A percentile compares a stretch with the other conserved stretches of the same genome.
These are phyloP conservation scores for Vitis hybrid DNA, from an alignment of 177 flowering plant species.

Conservation along the genomic window DNA sequence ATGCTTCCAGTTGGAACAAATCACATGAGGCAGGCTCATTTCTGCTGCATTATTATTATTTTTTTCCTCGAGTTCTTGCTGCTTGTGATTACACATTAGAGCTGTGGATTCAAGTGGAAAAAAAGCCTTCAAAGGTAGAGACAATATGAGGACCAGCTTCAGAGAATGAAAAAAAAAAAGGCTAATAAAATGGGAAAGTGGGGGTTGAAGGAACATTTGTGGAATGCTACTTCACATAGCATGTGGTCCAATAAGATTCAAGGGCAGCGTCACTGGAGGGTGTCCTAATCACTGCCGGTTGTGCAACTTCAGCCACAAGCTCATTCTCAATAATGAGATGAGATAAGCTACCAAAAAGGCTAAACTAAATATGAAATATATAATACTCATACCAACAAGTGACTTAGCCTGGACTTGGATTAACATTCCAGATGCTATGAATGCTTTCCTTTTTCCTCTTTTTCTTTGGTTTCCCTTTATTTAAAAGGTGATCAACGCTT, in stretches of 20 bases:
- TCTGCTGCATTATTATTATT: too few relatives aligned
- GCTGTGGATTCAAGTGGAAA: too few relatives aligned
- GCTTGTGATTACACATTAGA: too few relatives aligned
- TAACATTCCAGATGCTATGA: slow-evolving; percentile 3
- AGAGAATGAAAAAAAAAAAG: too few relatives aligned
- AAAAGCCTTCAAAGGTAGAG: too few relatives aligned
- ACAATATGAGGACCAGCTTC: too few relatives aligned
- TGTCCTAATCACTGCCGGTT: slow-evolving; percentile 9
- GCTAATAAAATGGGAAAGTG: too few relatives aligned
- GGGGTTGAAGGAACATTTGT: neutral
- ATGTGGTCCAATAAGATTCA: slow-evolving; percentile 8
- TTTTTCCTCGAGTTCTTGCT: too few relatives aligned
- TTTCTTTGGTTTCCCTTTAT: neutral
- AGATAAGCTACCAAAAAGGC: slow-evolving; percentile 9
- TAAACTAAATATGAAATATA: slow-evolving; percentile 2
- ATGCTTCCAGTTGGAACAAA: too few relatives aligned
- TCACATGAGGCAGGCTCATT: too few relatives aligned
- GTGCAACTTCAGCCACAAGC: slow-evolving; percentile 11
- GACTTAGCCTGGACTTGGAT: neutral
- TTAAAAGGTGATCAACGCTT: neutral
- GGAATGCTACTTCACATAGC: neutral
- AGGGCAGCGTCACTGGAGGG: neutral
- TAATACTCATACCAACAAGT: slow-evolving; percentile 6
- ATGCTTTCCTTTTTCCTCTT: neutral
- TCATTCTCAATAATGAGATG: slow-evolving; percentile 5